Evolutionary conservation across 1,284 basidiomycete genomes (phyloP).

Genomic region (Earliella scabrosa): DNA sequence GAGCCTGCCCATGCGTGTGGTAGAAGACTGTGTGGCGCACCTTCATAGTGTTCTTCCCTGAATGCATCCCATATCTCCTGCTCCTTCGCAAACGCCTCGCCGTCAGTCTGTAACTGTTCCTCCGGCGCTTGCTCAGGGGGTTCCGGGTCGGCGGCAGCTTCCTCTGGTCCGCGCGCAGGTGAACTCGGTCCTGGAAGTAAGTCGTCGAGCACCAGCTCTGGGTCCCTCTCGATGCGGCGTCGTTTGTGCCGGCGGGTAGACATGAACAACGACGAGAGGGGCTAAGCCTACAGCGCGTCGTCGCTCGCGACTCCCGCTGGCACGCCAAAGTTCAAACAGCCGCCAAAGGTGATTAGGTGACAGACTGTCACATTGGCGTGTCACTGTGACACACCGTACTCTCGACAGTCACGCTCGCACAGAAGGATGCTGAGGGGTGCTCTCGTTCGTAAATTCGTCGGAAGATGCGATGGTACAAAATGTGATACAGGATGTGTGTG

Average conservation of each 20-base stretch:
- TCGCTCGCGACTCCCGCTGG: too few species aligned
- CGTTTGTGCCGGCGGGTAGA: conserved; percentile 11
- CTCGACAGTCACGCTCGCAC: too few species aligned
- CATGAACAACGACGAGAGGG: background rate
- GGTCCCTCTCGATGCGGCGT: conserved; percentile 5
- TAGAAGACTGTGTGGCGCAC: conserved; percentile 38
- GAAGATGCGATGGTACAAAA: too few species aligned
- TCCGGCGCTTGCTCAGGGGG: conserved; percentile 4
- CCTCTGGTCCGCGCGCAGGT: background rate
- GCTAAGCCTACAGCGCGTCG: too few species aligned
- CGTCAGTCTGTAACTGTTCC: conserved; percentile 10
- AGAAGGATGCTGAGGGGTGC: too few species aligned
- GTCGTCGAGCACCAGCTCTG: background rate
- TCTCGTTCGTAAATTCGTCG: too few species aligned
- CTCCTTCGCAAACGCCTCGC: conserved; percentile 51
- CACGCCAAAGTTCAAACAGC: too few species aligned
- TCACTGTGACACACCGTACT: too few species aligned
- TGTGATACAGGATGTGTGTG: too few species aligned
- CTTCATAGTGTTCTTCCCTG: conserved; percentile 81
- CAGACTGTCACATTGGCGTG: too few species aligned
- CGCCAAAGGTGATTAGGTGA: too few species aligned
- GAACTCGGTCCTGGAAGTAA: background rate
- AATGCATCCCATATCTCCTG: conserved; percentile 76
- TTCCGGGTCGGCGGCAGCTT: background rate
- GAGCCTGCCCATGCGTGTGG: background rate